Conservation (phyloP, 1,284 basidiomycete species). For the Ceratobasidium sp. region DNA sequence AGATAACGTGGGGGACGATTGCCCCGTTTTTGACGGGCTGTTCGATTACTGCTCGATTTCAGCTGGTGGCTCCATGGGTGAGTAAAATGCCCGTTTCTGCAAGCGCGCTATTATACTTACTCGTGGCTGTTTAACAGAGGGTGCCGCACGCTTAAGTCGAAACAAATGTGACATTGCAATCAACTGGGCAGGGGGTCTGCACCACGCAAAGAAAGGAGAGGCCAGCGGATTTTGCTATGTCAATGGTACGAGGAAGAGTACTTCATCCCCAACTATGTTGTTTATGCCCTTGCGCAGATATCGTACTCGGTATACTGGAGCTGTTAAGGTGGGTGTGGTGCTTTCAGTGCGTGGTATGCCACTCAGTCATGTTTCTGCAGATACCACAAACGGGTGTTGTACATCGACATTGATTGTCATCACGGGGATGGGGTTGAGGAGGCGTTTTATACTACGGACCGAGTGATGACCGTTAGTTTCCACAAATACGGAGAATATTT, state of each 20-base stretch:
- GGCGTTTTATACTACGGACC: constrained; percentile 98
- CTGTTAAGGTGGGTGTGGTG: constrained; percentile 72
- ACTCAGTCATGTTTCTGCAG: constrained; percentile 84
- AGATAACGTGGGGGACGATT: constrained; percentile 95
- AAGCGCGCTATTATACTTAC: not conserved
- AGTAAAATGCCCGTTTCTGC: constrained; percentile 48
- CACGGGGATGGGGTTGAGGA: constrained; percentile 99
- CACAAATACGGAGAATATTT: constrained; percentile 99
- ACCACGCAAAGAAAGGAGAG: constrained; percentile 99
- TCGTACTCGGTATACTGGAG: constrained; percentile 96
- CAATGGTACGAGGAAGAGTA: constrained; percentile 70
- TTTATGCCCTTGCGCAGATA: constrained; percentile 66
- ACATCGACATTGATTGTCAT: constrained; percentile 99
- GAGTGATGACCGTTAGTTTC: constrained; percentile 98
- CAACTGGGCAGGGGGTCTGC: constrained; percentile 98
- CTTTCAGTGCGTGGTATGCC: constrained; percentile 65
- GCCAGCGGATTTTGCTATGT: constrained; percentile 99
- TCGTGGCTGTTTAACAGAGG: constrained; percentile 68
- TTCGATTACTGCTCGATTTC: constrained; percentile 99
- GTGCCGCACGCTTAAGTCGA: constrained; percentile 91
- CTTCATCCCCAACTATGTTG: not conserved
- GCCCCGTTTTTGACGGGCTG: constrained; percentile 96
- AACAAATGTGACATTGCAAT: constrained; percentile 99
- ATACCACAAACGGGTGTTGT: constrained; percentile 94
- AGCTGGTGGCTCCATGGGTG: constrained; percentile 98